A percentile compares a stretch with the other conserved stretches of the same genome.
These are phyloP conservation scores for Macaranga tanarius DNA, from an alignment of 441 rosid species.

Conservation along the genomic window DNA sequence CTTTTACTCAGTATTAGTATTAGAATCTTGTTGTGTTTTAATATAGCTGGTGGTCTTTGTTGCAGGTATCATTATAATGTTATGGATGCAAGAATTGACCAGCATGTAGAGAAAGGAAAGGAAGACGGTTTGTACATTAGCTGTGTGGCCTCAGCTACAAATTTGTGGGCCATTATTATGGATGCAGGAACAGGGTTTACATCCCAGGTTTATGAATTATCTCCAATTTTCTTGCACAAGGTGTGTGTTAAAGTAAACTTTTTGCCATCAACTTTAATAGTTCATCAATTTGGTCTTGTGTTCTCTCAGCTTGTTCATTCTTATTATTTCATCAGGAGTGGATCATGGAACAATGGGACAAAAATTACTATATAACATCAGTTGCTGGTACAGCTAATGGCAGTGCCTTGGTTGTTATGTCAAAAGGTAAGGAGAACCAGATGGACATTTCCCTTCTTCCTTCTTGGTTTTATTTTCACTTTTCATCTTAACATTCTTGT, in stretches of 20 bases:
- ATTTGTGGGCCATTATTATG: constrained; percentile 63
- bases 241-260: constrained; percentile 15
- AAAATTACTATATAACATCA: constrained; percentile 56
- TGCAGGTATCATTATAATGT: constrained; percentile 58
- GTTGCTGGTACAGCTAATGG: constrained; percentile 51
- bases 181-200: constrained; percentile 60
- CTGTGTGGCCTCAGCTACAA: constrained; percentile 48
- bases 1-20: background rate
- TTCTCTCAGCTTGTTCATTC: constrained; percentile 4
- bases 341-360: constrained; percentile 83
- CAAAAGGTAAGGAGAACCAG: constrained; percentile 41
- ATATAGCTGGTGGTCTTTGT: background rate
- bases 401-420: constrained; percentile 58
- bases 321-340: constrained; percentile 58
- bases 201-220: constrained; percentile 53
- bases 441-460: background rate
- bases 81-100: constrained; percentile 41
- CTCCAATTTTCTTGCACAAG: constrained; percentile 64
- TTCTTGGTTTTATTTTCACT: background rate
- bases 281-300: background rate
- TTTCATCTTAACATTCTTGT: background rate
- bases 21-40: background rate
- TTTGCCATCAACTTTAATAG: background rate
- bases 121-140: constrained; percentile 56
- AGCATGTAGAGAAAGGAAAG: constrained; percentile 54